Evolutionary conservation across 2,329 filamentous ascomycete species (phyloP).

Genomic region (Fusarium praegraminearum): DNA sequence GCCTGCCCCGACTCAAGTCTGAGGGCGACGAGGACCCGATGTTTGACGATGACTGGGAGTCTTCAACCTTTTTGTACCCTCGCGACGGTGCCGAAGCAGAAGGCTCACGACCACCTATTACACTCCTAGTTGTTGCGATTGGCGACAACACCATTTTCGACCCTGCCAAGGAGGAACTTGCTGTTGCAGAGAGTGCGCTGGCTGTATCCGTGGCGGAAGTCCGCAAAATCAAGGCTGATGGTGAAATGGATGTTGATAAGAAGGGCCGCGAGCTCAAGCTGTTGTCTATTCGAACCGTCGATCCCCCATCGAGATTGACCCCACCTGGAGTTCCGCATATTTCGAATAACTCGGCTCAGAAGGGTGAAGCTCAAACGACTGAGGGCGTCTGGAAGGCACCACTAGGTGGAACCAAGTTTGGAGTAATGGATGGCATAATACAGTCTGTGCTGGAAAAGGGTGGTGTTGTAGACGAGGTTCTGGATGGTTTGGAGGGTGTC

Average conservation of each 20-base stretch:
- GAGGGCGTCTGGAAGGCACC: constrained; percentile 89
- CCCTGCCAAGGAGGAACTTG: constrained; percentile 89
- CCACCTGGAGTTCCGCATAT: constrained; percentile 76
- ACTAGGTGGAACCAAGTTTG: constrained; percentile 83
- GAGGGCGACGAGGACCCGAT: constrained; percentile 95
- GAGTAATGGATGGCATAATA: constrained; percentile 78
- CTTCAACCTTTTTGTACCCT: constrained; percentile 81
- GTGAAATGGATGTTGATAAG: constrained; percentile 58
- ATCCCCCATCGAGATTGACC: constrained; percentile 79
- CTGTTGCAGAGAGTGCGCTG: constrained; percentile 89
- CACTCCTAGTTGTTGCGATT: constrained; percentile 88
- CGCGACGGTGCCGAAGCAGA: constrained; percentile 53
- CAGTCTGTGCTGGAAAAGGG: constrained; percentile 80
- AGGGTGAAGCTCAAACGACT: constrained; percentile 65
- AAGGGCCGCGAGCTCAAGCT: constrained; percentile 64
- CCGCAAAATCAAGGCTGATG: constrained; percentile 38
- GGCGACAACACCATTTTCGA: constrained; percentile 94
- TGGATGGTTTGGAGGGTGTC: constrained; percentile 82
- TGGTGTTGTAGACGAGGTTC: constrained; percentile 86
- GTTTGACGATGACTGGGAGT: constrained; percentile 98
- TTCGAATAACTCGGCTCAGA: constrained; percentile 61
- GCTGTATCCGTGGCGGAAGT: constrained; percentile 81
- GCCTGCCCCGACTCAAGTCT: constrained; percentile 85
- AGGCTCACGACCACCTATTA: constrained; percentile 79
- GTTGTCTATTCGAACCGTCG: constrained; percentile 77